Percentiles rank a stretch among this genome's conserved stretches.
phyloP scores from a whole-genome alignment of 352 stramenopile genomes.

The Phytopythium vexans region DNA sequence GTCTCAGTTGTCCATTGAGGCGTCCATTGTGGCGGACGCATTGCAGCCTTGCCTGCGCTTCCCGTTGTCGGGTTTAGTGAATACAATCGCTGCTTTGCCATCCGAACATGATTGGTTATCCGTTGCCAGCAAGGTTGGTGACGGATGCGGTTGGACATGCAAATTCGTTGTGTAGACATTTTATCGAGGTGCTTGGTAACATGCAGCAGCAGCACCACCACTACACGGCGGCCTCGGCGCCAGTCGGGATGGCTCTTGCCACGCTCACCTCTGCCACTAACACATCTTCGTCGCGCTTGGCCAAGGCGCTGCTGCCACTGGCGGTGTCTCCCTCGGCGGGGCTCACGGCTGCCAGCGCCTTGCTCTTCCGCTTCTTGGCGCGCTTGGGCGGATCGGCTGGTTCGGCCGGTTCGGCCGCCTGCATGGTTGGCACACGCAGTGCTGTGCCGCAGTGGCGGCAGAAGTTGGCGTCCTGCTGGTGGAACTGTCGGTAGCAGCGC shows the following conservation, averaged over 20 bases:
- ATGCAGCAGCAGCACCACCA: too few relatives aligned
- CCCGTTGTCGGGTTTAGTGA: too few relatives aligned
- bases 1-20: too few relatives aligned
- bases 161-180: too few relatives aligned
- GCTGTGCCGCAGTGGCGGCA: conserved; percentile 69
- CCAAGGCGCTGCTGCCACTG: neutral
- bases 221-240: conserved; percentile 1
- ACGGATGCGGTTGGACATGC: too few relatives aligned
- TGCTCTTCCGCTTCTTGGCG: conserved; percentile 1
- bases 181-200: too few relatives aligned
- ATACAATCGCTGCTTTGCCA: too few relatives aligned
- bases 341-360: conserved; percentile 3
- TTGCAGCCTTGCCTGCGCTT: too few relatives aligned
- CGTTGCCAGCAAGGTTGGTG: too few relatives aligned
- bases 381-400: too few relatives aligned
- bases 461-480: conserved; percentile 81
- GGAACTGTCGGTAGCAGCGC: conserved; percentile 67
- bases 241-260: conserved; percentile 3
- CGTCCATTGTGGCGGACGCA: too few relatives aligned
- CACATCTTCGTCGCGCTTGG: neutral
- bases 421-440: conserved; percentile 31
- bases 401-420: neutral
- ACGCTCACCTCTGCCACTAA: neutral
- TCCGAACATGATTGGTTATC: too few relatives aligned
- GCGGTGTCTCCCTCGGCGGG: neutral